Conservation (phyloP, 495 filamentous ascomycete genomes). For the Copromyces sp. region DNA sequence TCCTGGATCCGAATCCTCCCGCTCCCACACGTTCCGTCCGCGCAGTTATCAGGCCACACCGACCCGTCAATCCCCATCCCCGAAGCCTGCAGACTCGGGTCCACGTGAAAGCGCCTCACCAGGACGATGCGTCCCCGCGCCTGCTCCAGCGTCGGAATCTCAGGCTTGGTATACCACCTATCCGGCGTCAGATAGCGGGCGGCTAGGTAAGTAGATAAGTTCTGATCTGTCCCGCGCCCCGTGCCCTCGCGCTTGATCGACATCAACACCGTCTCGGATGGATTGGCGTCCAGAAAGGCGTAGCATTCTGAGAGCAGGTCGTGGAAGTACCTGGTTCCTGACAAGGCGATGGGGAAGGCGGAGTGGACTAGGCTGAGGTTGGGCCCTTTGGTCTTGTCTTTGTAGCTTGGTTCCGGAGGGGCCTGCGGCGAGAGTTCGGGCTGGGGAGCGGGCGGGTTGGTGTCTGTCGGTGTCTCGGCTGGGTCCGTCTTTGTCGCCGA, state of each 20-base stretch:
- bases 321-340: conserved; percentile 57
- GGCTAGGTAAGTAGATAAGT: conserved; percentile 60
- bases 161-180: conserved; percentile 69
- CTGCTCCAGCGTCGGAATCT: conserved; percentile 74
- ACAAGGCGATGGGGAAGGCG: conserved; percentile 38
- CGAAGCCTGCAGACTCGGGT: conserved; percentile 43
- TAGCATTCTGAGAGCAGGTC: conserved; percentile 58
- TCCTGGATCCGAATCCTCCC: conserved; percentile 81
- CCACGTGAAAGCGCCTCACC: conserved; percentile 65
- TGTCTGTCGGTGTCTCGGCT: conserved; percentile 13
- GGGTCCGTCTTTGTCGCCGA: conserved; percentile 41
- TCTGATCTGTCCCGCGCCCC: conserved; percentile 67
- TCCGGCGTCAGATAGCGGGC: conserved; percentile 56
- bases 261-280: conserved; percentile 74
- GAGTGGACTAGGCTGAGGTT: conserved; percentile 46
- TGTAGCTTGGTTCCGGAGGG: conserved; percentile 27
- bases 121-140: conserved; percentile 77
- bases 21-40: conserved; percentile 58
- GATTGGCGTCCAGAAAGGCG: conserved; percentile 66
- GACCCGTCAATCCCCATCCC: conserved; percentile 80
- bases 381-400: conserved; percentile 37
- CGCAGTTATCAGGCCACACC: conserved; percentile 82
- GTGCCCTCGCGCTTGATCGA: conserved; percentile 86
- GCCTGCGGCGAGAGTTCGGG: background rate
- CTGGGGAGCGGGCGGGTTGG: background rate